Evolutionary conservation across 1,139 yeast genomes (phyloP).

Genomic region (Yamadazyma membranifaciens): DNA sequence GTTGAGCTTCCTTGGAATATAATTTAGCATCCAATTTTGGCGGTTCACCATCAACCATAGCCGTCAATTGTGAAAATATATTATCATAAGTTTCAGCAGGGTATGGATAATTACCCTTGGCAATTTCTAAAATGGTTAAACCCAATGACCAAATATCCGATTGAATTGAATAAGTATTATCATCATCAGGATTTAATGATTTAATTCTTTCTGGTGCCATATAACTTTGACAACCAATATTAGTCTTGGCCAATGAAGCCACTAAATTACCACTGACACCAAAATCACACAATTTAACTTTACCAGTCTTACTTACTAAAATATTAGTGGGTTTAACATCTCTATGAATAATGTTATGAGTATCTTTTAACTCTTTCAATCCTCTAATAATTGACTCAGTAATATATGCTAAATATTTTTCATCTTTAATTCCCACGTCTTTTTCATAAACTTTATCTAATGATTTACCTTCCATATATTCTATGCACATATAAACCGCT

Average conservation of each 20-base stretch:
- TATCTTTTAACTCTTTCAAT: slow-evolving; percentile 75
- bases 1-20: slow-evolving; percentile 75
- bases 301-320: slow-evolving; percentile 74
- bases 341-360: slow-evolving; percentile 90
- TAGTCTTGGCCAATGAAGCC: slow-evolving; percentile 92
- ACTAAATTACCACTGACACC: slow-evolving; percentile 96
- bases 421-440: slow-evolving; percentile 75
- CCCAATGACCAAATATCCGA: slow-evolving; percentile 98
- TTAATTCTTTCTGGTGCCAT: slow-evolving; percentile 99
- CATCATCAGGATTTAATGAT: slow-evolving; percentile 57
- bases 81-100: slow-evolving; percentile 91
- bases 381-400: slow-evolving; percentile 83
- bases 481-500: slow-evolving; percentile 98
- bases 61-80: slow-evolving; percentile 89
- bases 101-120: slow-evolving; percentile 90
- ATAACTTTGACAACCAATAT: slow-evolving; percentile 96
- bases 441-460: slow-evolving; percentile 77
- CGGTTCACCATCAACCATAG: slow-evolving; percentile 95
- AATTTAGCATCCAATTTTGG: slow-evolving; percentile 59
- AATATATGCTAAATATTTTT: slow-evolving; percentile 70
- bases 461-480: slow-evolving; percentile 97
- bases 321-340: slow-evolving; percentile 98
- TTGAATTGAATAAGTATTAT: slow-evolving; percentile 84
- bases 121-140: slow-evolving; percentile 80
- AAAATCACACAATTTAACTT: slow-evolving; percentile 90